Base-by-base conservation (phyloP, 2,329 filamentous ascomycete species). In the Claviceps citrina region DNA sequence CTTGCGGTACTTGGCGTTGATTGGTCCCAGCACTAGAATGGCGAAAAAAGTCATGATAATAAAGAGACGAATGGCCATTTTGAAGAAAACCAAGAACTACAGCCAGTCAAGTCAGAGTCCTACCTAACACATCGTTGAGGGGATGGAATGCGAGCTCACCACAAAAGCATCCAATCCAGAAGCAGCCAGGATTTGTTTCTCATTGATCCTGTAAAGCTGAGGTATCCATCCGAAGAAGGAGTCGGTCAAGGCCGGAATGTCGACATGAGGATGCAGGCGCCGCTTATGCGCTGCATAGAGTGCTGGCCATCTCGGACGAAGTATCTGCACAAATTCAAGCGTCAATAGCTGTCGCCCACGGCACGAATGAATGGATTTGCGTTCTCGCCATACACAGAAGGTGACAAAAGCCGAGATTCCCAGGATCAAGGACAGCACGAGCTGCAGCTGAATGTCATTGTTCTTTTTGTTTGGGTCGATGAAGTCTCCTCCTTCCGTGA, bases 81-180 rank as follows among this genome's bases (percentile, higher is more conserved):
- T 93, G 69, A 95, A 96, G 62, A 98, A 98, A 13, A 81, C 75
- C 12, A 98, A 69, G 55, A 98, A 95, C 73, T 63, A 20, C 13
- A 8, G 5, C n/a, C n/a, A n/a, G 8, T 2, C 22, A 6, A 8
- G 41, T 58, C 40, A 55, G 44, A 39, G 38, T 26, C 15, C 31
- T 26, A 10, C n/a, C 19, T 12, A n/a, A 20, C 8, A 12, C 0
- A n/a, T 7, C 13, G 25, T 5, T 20, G 3, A 13, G 12, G 18
- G 5, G 32, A 13, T 9, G 13, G 4, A 38, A 9, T n/a, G n/a
- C n/a, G 13, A 18, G 66, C 72, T 50, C 63, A 84, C 81, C 48
- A 95, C 91, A 62, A 84, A 98, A 38, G 91, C 91, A 64, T 98
- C 91, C 37, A 98, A 71, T 0, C 91, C 91, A 15, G 89, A 89